These are phyloP conservation scores for Chenopodium quinoa DNA, from an alignment of 148 eudicot species.

Conservation along the genomic window DNA sequence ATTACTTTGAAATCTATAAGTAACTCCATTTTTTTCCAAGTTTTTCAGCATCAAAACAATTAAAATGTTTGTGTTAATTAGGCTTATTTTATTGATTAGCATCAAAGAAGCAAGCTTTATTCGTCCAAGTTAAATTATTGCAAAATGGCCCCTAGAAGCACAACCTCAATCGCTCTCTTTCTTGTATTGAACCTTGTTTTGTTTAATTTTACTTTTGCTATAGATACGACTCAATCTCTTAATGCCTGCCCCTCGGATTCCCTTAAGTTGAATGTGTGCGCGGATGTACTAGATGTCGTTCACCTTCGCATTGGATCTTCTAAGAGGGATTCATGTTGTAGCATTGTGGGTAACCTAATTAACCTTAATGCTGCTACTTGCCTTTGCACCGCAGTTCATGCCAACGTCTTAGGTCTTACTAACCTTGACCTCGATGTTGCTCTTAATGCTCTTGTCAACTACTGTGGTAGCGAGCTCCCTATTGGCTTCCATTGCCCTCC, in stretches of 20 bases:
- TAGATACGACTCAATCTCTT: background rate
- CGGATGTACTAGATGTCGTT: background rate
- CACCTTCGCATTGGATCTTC: background rate
- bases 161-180: background rate
- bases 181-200: background rate
- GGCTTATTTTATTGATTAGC: too few relatives aligned
- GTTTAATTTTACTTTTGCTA: background rate
- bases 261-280: conserved; percentile 1
- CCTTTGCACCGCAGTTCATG: conserved; percentile 1
- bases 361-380: conserved; percentile 3
- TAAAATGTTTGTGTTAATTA: too few relatives aligned
- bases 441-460: background rate
- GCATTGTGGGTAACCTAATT: conserved; percentile 1
- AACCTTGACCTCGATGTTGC: background rate
- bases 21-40: too few relatives aligned
- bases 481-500: background rate
- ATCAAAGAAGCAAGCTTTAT: too few relatives aligned
- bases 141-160: too few relatives aligned
- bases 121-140: too few relatives aligned
- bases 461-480: background rate
- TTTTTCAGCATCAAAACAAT: too few relatives aligned
- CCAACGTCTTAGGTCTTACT: background rate
- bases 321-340: background rate
- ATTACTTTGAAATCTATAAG: too few relatives aligned
- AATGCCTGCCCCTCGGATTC: background rate